Conservation (phyloP, 345 rosid species). For the Kandelia obovata region DNA sequence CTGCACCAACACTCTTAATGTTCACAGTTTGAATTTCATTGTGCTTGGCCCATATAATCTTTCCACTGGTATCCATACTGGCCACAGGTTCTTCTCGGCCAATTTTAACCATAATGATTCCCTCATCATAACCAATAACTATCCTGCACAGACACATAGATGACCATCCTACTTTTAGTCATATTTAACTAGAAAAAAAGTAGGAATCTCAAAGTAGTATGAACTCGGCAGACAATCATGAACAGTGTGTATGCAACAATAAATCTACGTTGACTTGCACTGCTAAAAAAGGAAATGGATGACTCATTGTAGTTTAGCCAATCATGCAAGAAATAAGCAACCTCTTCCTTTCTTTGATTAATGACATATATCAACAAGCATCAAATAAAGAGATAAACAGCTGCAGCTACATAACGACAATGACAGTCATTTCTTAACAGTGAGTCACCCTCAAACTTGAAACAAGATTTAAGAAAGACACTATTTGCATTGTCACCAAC, state of each 20-base stretch:
- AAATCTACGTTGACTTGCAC: neutral
- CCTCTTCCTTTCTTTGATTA: no score
- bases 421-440: no score
- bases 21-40: constrained; percentile 99
- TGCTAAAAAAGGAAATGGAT: no score
- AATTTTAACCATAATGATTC: constrained; percentile 98
- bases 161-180: neutral
- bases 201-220: neutral
- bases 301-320: no score
- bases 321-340: no score
- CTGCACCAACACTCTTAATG: constrained; percentile 95
- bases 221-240: neutral
- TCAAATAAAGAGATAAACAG: no score
- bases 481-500: no score
- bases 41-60: constrained; percentile 99
- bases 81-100: constrained; percentile 98
- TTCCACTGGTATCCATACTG: constrained; percentile 98
- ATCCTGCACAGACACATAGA: constrained; percentile 47
- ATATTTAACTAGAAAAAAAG: neutral
- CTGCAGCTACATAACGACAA: no score
- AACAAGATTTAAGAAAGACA: no score
- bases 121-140: constrained; percentile 99
- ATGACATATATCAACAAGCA: no score
- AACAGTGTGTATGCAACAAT: neutral
- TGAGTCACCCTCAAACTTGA: no score